A percentile compares a stretch with the other conserved stretches of the same genome.
Evolutionary conservation across 495 filamentous ascomycete genomes (phyloP).

Genomic region (Talaromyces proteolyticus): DNA sequence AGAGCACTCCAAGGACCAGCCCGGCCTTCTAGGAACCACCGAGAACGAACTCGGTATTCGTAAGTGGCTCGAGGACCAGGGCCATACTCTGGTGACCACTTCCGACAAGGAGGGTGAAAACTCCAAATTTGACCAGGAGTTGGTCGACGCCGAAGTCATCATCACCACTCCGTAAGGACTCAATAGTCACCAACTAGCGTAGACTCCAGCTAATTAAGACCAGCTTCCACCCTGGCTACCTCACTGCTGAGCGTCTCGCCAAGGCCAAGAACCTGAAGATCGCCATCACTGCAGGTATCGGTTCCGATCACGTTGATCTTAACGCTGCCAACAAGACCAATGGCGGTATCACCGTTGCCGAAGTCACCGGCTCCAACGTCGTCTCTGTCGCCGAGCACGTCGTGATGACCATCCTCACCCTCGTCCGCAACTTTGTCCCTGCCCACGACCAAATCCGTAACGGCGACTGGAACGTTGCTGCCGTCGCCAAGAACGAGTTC

Average conservation of each 20-base stretch:
- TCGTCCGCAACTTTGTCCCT: constrained; percentile 97
- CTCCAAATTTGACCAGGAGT: constrained; percentile 90
- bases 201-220: constrained; percentile 13
- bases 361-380: constrained; percentile 92
- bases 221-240: constrained; percentile 98
- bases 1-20: constrained; percentile 69
- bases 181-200: no score
- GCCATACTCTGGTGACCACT: constrained; percentile 93
- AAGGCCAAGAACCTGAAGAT: constrained; percentile 99
- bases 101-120: constrained; percentile 94
- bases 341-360: constrained; percentile 92
- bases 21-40: constrained; percentile 83
- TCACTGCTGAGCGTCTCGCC: constrained; percentile 90
- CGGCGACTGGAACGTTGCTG: constrained; percentile 94
- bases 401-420: constrained; percentile 93
- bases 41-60: constrained; percentile 97
- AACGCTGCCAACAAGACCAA: constrained; percentile 98
- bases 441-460: constrained; percentile 87
- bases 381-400: constrained; percentile 93
- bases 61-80: constrained; percentile 93
- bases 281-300: constrained; percentile 93
- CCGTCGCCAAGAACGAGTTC: constrained; percentile 93
- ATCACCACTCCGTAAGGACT: constrained; percentile 90
- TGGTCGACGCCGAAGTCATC: constrained; percentile 96
- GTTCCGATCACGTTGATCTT: constrained; percentile 96